phyloP scores from a whole-genome alignment of 441 rosid species.

The Jatropha podagrica region DNA sequence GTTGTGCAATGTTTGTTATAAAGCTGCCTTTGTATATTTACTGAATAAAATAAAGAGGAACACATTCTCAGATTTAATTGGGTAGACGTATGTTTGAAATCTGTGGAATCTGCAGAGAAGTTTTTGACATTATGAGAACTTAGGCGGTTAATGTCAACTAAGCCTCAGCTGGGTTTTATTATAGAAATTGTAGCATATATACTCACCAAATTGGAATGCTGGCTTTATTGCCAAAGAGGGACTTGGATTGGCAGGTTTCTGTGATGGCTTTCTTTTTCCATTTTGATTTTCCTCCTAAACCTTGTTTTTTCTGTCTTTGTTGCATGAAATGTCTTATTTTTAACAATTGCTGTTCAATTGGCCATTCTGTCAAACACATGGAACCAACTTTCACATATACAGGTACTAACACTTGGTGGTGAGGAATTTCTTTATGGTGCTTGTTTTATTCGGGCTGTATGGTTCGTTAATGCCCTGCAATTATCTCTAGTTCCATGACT shows the following conservation, averaged over 20 bases:
- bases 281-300: background rate
- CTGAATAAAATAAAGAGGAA: background rate
- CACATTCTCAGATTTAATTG: background rate
- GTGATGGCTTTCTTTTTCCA: background rate
- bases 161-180: background rate
- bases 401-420: conserved; percentile 14
- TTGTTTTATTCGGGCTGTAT: background rate
- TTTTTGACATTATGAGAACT: conserved; percentile 7
- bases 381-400: conserved; percentile 1
- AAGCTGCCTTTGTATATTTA: background rate
- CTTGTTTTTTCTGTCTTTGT: background rate
- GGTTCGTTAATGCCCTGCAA: background rate
- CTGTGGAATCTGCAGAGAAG: background rate
- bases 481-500: conserved; percentile 2
- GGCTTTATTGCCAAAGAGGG: background rate
- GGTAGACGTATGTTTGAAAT: background rate
- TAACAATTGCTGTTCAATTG: background rate
- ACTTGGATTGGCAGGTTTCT: conserved; percentile 2
- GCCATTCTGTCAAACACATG: background rate
- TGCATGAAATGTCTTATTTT: background rate
- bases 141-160: background rate
- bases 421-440: conserved; percentile 4
- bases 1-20: background rate
- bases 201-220: background rate
- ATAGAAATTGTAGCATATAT: background rate